Base-by-base conservation (phyloP, 257 asterid genomes). In the Fraxinus quadrangulata region DNA sequence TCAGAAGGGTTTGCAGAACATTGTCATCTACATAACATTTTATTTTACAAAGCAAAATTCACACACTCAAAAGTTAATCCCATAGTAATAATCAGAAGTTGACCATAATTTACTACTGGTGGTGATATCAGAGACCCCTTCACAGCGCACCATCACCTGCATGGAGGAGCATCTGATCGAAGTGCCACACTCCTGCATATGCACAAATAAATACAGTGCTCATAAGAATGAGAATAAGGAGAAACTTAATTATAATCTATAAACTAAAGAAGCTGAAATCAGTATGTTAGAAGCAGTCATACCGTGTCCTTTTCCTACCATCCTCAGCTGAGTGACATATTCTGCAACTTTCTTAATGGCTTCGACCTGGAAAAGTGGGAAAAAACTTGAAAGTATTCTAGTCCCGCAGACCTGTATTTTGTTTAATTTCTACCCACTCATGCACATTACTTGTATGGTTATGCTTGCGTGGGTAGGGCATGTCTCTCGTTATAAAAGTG, bases 171-270 rank as follows among this genome's bases (percentile, higher is more conserved):
- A 76, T 78, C 85, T 84, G 90, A 71, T 87, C 88, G 24, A 87
- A 87, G 82, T 87, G 87, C 90, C 90, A 87, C 54, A 84, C 88
- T 28, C 90, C 90, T 86, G 84, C 86, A 77, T 26, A 76, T 28
- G 10, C 31, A 75, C 47, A 74, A 26, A 49, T 26, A 34, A 31
- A 51, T 0, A 42, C 17, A 42, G 17, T 42, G 51, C 51, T 42
- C 17, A 42, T 42, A 42, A 42, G 51, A 42, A 42, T 42, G 51
- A 42, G 28, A 26, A n/a, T 8, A 11, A 42, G 26, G 42, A 12
- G 30, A 13, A 0, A 31, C 12, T 21, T 3, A 45, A 45, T 45
- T 14, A 14, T 14, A 39, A 9, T 10, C 45, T 39, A 17, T 51
- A 51, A 51, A 17, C 23, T 51, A 0, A 51, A 51, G 23, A 51